These are phyloP conservation scores for Conticribra weissflogii DNA, from an alignment of 108 stramenopile species.

Conservation along the genomic window DNA sequence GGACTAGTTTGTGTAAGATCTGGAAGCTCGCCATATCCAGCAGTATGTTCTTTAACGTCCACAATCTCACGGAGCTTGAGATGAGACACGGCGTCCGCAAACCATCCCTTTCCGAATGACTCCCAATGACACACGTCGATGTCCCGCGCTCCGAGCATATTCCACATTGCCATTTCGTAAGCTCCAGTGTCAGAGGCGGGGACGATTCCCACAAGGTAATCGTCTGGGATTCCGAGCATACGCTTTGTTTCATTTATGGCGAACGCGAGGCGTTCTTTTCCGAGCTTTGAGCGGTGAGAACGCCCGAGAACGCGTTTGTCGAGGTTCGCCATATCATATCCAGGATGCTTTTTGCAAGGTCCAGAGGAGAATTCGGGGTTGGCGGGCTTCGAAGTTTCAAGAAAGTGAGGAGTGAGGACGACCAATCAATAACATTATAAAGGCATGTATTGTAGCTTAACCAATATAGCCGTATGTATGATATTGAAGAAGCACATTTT, in stretches of 20 bases:
- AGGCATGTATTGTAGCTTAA: too few species aligned
- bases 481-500: too few species aligned
- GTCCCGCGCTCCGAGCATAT: conserved; percentile 93
- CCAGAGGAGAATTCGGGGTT: conserved; percentile 93
- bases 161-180: conserved; percentile 99
- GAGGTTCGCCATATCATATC: conserved; percentile 82
- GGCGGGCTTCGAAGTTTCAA: conserved; percentile 54
- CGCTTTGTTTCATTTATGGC: conserved; percentile 96
- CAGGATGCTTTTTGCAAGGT: conserved; percentile 99
- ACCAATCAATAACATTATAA: too few species aligned
- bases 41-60: conserved; percentile 87
- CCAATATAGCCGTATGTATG: too few species aligned
- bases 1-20: conserved; percentile 88
- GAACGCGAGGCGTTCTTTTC: conserved; percentile 93
- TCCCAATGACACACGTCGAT: conserved; percentile 99
- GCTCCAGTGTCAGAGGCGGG: conserved; percentile 99
- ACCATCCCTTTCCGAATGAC: conserved; percentile 98
- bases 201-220: conserved; percentile 95
- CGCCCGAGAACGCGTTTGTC: conserved; percentile 87
- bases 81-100: conserved; percentile 90
- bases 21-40: conserved; percentile 96
- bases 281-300: conserved; percentile 97
- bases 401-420: neutral
- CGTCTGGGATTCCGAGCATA: conserved; percentile 93
- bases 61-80: conserved; percentile 89